Base-by-base conservation (phyloP, 192 early-diverging fungal species). In the Coemansia sp. region DNA sequence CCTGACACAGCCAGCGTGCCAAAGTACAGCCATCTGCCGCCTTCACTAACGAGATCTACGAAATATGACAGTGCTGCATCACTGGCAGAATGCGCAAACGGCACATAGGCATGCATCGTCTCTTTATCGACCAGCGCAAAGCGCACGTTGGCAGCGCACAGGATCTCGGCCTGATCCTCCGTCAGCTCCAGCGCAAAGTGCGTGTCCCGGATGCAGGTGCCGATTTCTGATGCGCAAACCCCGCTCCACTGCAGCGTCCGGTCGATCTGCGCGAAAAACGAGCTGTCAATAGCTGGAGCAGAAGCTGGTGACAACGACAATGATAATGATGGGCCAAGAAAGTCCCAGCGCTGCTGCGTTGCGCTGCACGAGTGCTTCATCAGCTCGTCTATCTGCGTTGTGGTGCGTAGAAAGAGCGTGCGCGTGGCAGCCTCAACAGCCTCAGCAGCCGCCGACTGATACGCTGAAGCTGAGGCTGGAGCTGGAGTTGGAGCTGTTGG, bases 281-380 rank as follows among this genome's bases (percentile, higher is more conserved):
- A 32, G 9, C 52, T 54, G 10, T 44, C 53, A 15, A 45, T 4
- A 10, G 61, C 60, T 1, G n/a, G 10, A 23, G 64, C 42, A 16
- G 42, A n/a, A 50, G 49, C 32, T 32, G 32, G 32, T 32, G 32
- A 32, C 32, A 32, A 2, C 32, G 32, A 32, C 4, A 32, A 45
- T 6, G 21, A 32, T 32, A 32, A 45, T 6, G 21, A n/a, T 0
- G 79, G 79, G 0, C 74, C 74, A 11, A 82, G 70, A 65, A 76
- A 82, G 48, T 82, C 79, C 79, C 79, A 82, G 23, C 79, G 74
- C 59, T 82, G 71, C 18, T 76, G 57, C 1, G 76, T 42, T 0
- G 58, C 58, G 21, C 63, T 56, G 47, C 74, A 74, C 0, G 74
- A 57, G 15, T 61, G 16, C 11, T 38, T 9, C 70, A 82, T 68